A percentile compares a stretch with the other conserved stretches of the same genome.
Evolutionary conservation across 129 eudicot genomes (phyloP).

Genomic region (Mikania micrantha): DNA sequence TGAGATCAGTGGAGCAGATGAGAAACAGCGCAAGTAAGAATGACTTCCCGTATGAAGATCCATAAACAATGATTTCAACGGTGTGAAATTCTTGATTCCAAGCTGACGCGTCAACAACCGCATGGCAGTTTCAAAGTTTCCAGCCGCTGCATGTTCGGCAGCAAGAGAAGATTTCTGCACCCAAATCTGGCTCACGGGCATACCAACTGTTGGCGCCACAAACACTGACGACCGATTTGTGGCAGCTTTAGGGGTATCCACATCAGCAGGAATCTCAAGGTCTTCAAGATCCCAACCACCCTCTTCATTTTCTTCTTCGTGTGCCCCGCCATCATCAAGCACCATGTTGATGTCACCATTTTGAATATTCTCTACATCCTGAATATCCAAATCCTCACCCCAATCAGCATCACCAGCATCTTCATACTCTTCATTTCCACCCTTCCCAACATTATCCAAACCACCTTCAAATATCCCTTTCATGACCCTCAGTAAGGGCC

Average conservation of each 20-base stretch:
- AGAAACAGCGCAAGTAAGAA: conserved; percentile 46
- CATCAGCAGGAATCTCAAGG: conserved; percentile 59
- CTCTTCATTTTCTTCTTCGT: conserved; percentile 42
- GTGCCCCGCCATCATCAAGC: conserved; percentile 45
- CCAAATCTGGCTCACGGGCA: conserved; percentile 83
- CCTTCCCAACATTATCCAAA: conserved; percentile 48
- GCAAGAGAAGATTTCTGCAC: conserved; percentile 67
- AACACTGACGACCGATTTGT: conserved; percentile 41
- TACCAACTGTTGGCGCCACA: conserved; percentile 56
- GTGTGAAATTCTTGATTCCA: conserved; percentile 57
- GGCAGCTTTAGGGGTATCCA: conserved; percentile 49
- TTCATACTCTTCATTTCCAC: conserved; percentile 57
- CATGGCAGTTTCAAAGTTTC: conserved; percentile 76
- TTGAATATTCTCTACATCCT: conserved; percentile 38
- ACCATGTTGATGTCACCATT: conserved; percentile 27
- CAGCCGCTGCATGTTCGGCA: conserved; percentile 77
- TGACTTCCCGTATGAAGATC: conserved; percentile 67
- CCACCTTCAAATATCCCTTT: conserved; percentile 63
- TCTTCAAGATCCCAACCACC: conserved; percentile 88
- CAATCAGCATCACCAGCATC: conserved; percentile 81
- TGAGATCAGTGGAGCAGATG: conserved; percentile 62
- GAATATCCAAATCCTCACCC: conserved; percentile 66
- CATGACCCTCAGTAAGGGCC: conserved; percentile 67
- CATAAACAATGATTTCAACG: conserved; percentile 41
- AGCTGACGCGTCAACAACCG: conserved; percentile 59